Base-by-base conservation (phyloP, 2,329 filamentous ascomycete genomes). In the Didymella keratinophila region DNA sequence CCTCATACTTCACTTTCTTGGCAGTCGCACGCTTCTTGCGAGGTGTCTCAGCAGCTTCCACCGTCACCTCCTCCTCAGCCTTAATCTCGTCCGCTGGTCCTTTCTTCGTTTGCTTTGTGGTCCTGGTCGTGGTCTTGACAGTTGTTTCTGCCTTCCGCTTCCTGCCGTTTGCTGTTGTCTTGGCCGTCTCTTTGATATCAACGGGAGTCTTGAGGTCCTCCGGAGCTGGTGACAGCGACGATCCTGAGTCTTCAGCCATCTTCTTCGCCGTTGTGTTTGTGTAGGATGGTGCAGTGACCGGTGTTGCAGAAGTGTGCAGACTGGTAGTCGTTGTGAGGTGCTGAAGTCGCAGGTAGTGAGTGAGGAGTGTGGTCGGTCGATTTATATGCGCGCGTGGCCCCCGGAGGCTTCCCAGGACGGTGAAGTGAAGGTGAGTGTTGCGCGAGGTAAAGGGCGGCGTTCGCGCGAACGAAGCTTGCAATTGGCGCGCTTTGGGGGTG, bases 141-240 rank as follows among this genome's bases (percentile, higher is more conserved):
- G 55, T 63, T 10, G 65, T 57, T 21, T 66, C 65, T 3, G 67
- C 72, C 52, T 74, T 76, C 25, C 73, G 66, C 56, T 76, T 76
- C 63, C 50, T 71, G 28, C 54, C 58, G 20, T 56, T 64, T 2
- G 21, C 30, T 21, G 45, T 16, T 11, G 49, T 27, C 39, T 66
- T 63, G 9, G 48, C 46, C n/a, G 47, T 37, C 21, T 56, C 47
- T n/a, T 48, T 42, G 4, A 54, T 30, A n/a, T 65, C 58, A 20
- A 41, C 46, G 32, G 52, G 20, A 18, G 34, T 18, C 12, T 49
- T 21, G 4, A 66, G 18, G 12, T 66, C 46, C 3, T 68, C 60
- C 27, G 67, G 62, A n/a, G 62, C 57, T 8, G 66, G 62, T 14
- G 71, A 71, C 8, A 71, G 67, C 16, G 70, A 70, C 3, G 67